Evolutionary conservation across 1,284 basidiomycete species (phyloP), one percentile per base, ranked within the genome.

Genomic region (Leccinum pallidistipes): DNA sequence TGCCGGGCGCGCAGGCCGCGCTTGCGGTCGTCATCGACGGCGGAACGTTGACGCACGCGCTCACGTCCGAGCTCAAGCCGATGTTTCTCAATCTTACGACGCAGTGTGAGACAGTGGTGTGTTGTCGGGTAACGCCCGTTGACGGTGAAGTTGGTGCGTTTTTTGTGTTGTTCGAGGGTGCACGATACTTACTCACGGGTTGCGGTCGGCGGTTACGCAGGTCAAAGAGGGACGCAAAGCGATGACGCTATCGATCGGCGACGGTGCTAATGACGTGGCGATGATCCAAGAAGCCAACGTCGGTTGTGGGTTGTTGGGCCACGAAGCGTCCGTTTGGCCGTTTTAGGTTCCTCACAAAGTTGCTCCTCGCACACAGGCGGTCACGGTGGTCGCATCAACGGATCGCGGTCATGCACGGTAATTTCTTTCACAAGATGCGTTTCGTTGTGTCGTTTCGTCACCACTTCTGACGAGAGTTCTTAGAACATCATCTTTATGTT

Each of bases 271-370:
- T 70, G 95, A 97, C 70, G 94, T 97, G 10, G 94, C 94, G 4
- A 97, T 97, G 94, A 99, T 99, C 66, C 97, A 99, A 75, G 96
- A 98, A 72, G 97, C 97, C 40, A 97, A 98, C 75, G 90, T 97
- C 67, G 97, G 97, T 5, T 95, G 96, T 70, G 97, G 97, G 29
- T 82, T 98, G 29, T 87, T 95, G 64, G 97, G 97, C 57, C 85
- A 97, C 52, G 97, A 99, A 21, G 21, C 21, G 21, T 21, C 21
- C 21, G 21, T 21, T 21, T 21, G 21, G 21, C 21, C 2, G 21
- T 21, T 21, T 99, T 81, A 83, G 96, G 58, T 98, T 91, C 81
- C 77, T 98, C 62, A 97, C 95, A 1, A 94, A 95, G 73, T 79
- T 98, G 47, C 81, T 99, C 16, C 83, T 99, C 62, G 97, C 98